Base-by-base conservation (phyloP, 2,329 filamentous ascomycete genomes). In the Colletotrichum siamense region DNA sequence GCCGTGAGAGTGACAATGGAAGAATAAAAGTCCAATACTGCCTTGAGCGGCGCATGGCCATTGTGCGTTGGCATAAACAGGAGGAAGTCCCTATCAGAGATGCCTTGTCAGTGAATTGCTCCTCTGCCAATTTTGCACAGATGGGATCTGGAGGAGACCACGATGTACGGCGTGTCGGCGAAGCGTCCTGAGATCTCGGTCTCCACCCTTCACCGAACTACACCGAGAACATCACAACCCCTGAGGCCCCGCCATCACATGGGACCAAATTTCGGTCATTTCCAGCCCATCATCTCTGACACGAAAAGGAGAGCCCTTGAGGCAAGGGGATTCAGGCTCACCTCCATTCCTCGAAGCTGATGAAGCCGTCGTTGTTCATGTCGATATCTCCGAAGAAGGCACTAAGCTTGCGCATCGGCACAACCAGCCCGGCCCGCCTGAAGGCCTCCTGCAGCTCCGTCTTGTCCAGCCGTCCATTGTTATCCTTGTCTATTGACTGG, bases 281-380 rank as follows among this genome's bases (percentile, higher is more conserved):
- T 61, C 6, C 15, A 61, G 32, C n/a, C 9, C 44, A 10, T 7
- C 44, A 34, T 7, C 8, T 15, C 32, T 22, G n/a, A 22, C 13
- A 55, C 15, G 24, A 8, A 57, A 44, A 18, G 30, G 22, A 34
- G 28, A 8, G 13, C n/a, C 15, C 3, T n/a, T 30, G 30, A 12
- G 16, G 22, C n/a, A 63, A 36, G 6, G 28, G 10, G 24, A 13
- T 16, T 32, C 61, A 28, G 49, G 69, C 94, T 86, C 92, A 98
- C 96, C 96, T 94, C 97, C 97, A 99, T 90, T 99, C 97, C 79
- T 95, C 93, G 85, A 98, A 99, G 78, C 91, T 96, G 80, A 99
- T 98, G 78, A 88, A 92, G 64, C 96, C 96, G 84, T 99, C 96
- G 80, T 94, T 91, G 86, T 99, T 96, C 82, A 92, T 90, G 84